Base-by-base conservation (phyloP, 345 rosid genomes). In the Capsella bursapastoris region DNA sequence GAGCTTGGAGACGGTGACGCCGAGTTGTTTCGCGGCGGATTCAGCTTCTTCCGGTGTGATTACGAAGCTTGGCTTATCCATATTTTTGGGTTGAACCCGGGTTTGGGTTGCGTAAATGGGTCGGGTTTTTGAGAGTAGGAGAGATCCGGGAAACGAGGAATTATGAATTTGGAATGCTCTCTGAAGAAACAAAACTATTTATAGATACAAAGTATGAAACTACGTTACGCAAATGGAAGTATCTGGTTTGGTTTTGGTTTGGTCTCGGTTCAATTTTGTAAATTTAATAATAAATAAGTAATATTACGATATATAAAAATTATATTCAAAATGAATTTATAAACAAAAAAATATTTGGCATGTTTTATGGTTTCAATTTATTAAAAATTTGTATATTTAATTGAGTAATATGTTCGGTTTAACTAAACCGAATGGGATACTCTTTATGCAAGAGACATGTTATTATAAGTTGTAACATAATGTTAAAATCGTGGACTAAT, bases 1-100 rank as follows among this genome's bases (percentile, higher is more conserved):
- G 75, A 92, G 87, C 71, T 87, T 75, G 15, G 64, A 76, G 66
- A 88, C 80, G 15, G 91, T 44, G 41, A 80, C 80, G 59, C 84
- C 85, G 27, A 86, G 84, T 37, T 76, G 32, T 15, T 75, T 68
- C n/a, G 98, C 97, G 82, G 88, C 78, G 55, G 90, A 83, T 78
- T 87, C 84, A 51, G 83, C 96, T 61, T 92, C 96, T 15, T 85
- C 57, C 12, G 92, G 72, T 63, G 71, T 85, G 82, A 90, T 88
- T 7, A 90, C 89, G 75, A 92, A 92, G 73, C 64, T 74, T 67
- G 83, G 83, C 44, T 68, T 82, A 37, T 87, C 89, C 92, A 89
- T 89, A 27, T 6, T 41, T 31, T 6, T 41, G 76, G 83, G 66
- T 74, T 61, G 71, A 81, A 22, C 25, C 60, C 82, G 79, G 81